Percentiles rank a stretch among this genome's conserved stretches.
Conservation (phyloP, 305 asterid species). For the Plantago rigida region DNA sequence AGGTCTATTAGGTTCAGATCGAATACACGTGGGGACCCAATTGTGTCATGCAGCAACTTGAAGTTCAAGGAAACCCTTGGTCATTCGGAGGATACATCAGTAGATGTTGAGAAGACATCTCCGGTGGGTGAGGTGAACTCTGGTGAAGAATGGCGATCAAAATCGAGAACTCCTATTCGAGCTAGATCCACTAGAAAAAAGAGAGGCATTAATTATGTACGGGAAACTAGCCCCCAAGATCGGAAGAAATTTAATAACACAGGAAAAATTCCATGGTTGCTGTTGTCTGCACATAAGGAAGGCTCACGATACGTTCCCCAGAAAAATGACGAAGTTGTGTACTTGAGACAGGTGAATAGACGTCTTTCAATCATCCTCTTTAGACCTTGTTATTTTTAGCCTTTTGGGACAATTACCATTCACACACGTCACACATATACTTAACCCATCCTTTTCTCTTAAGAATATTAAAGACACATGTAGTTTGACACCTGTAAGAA, state of each 20-base stretch:
- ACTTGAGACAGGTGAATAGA: conserved; percentile 69
- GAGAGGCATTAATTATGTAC: conserved; percentile 46
- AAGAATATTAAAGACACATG: neutral
- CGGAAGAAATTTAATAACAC: conserved; percentile 48
- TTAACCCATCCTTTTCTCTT: neutral
- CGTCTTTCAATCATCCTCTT: neutral
- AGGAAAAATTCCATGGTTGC: conserved; percentile 75
- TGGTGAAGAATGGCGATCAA: conserved; percentile 46
- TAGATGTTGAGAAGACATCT: conserved; percentile 39
- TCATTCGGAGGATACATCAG: conserved; percentile 46
- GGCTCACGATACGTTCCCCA: conserved; percentile 89
- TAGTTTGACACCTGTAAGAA: neutral
- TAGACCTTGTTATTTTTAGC: neutral
- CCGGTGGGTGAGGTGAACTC: conserved; percentile 44
- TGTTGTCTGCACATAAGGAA: conserved; percentile 75
- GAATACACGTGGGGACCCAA: conserved; percentile 36
- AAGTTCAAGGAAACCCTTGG: conserved; percentile 36
- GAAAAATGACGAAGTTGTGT: conserved; percentile 71
- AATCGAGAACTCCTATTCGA: conserved; percentile 42
- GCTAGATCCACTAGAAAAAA: conserved; percentile 65
- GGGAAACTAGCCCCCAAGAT: conserved; percentile 50
- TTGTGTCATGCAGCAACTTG: conserved; percentile 33
- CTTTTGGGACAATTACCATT: neutral
- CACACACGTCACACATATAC: neutral
- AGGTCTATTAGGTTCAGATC: conserved; percentile 61